These are phyloP conservation scores for Ganoderma leucocontextum DNA, from an alignment of 1,284 basidiomycete genomes.

Conservation along the genomic window DNA sequence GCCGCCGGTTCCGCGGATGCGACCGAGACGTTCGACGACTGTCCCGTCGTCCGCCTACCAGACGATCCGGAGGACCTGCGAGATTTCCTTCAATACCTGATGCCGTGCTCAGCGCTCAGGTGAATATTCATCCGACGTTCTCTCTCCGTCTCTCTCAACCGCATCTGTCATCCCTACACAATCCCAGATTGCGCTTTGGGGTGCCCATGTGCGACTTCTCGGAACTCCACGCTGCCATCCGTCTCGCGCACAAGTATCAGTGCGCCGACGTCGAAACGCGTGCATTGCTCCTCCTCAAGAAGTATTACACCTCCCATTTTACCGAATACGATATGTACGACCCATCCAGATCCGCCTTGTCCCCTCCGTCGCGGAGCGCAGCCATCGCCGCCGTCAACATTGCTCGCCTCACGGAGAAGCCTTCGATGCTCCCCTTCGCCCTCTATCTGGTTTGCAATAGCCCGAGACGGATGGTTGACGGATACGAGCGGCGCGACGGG, in stretches of 20 bases:
- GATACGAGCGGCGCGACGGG: neutral
- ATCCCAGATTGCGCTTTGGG: too few species aligned
- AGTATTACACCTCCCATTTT: too few species aligned
- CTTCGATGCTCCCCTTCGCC: slow-evolving; percentile 8
- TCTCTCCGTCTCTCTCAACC: too few species aligned
- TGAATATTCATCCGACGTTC: neutral
- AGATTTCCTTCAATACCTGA: neutral
- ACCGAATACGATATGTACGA: too few species aligned
- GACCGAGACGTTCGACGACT: too few species aligned
- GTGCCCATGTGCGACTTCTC: neutral
- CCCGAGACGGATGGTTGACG: neutral
- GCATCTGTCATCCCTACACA: too few species aligned
- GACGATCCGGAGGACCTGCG: too few species aligned
- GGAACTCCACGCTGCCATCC: slow-evolving; percentile 6
- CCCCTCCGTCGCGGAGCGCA: neutral
- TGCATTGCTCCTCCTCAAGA: too few species aligned
- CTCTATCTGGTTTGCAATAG: neutral
- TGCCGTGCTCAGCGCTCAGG: neutral
- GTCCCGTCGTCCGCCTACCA: too few species aligned
- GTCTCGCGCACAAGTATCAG: slow-evolving; percentile 4
- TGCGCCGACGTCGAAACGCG: too few species aligned
- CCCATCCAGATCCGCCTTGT: too few species aligned
- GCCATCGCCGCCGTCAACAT: slow-evolving; percentile 6
- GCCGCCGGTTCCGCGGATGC: too few species aligned
- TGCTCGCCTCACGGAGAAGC: slow-evolving; percentile 4